Percentiles rank a stretch among this genome's conserved stretches.
These are phyloP conservation scores for Fusarium sp. DNA, from an alignment of 2,329 filamentous ascomycete genomes.

Conservation along the genomic window DNA sequence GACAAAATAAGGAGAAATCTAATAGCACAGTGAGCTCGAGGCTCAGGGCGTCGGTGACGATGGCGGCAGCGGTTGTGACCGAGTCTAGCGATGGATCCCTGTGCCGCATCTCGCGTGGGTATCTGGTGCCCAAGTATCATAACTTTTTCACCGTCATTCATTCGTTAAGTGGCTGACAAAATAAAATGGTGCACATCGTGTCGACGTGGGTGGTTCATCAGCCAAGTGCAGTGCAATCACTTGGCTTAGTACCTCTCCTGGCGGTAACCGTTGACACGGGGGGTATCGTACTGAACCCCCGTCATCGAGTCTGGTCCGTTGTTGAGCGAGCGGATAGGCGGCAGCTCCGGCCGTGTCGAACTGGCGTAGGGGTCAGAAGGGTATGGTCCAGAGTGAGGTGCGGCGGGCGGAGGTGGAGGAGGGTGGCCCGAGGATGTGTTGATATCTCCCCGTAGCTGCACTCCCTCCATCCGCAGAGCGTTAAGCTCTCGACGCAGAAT, in stretches of 20 bases:
- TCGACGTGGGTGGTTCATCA: neutral
- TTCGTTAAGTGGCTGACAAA: slow-evolving; percentile 38
- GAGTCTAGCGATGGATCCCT: slow-evolving; percentile 14
- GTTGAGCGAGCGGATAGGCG: slow-evolving; percentile 66
- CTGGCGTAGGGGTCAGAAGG: slow-evolving; percentile 47
- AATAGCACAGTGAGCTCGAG: slow-evolving; percentile 34
- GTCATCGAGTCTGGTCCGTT: slow-evolving; percentile 71
- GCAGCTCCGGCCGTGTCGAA: slow-evolving; percentile 62
- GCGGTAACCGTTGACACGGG: slow-evolving; percentile 61
- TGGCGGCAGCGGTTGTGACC: slow-evolving; percentile 13
- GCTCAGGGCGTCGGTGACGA: slow-evolving; percentile 17
- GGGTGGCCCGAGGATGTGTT: slow-evolving; percentile 44
- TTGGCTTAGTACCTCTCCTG: slow-evolving; percentile 50
- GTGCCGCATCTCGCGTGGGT: slow-evolving; percentile 22
- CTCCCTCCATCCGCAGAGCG: slow-evolving; percentile 59
- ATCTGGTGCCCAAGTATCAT: slow-evolving; percentile 34
- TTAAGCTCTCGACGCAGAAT: slow-evolving; percentile 63
- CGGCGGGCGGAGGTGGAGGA: slow-evolving; percentile 32
- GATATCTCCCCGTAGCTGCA: slow-evolving; percentile 57
- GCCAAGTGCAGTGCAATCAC: neutral
- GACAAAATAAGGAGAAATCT: slow-evolving; percentile 33
- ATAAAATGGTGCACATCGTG: slow-evolving; percentile 19
- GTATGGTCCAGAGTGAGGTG: slow-evolving; percentile 42
- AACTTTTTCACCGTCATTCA: slow-evolving; percentile 45
- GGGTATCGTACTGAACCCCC: slow-evolving; percentile 71